Percentiles rank a stretch among this genome's conserved stretches.
Conservation (phyloP, 371 early-diverging fungal genomes). For the Dichotomocladium elegans region DNA sequence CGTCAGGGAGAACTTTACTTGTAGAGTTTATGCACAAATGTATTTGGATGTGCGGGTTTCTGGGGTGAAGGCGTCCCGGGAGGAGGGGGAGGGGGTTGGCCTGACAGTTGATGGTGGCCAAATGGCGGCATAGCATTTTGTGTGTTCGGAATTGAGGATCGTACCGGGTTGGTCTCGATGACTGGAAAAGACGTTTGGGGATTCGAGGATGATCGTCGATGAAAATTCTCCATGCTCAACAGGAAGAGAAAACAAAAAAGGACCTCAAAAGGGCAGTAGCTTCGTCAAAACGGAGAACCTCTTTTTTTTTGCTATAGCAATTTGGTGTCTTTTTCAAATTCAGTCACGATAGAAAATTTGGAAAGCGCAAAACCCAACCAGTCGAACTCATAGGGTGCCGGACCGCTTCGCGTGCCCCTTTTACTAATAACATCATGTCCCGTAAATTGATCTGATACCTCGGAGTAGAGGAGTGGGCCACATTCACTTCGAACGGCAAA, state of each 20-base stretch:
- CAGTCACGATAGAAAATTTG: slow-evolving; percentile 7
- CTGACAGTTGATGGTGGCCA: slow-evolving; percentile 5
- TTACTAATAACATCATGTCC: too few species aligned
- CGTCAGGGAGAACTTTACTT: slow-evolving; percentile 29
- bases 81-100: slow-evolving; percentile 4
- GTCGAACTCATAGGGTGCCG: neutral
- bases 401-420: neutral
- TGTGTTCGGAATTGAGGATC: slow-evolving; percentile 6
- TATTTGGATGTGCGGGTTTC: slow-evolving; percentile 21
- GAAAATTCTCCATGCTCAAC: slow-evolving; percentile 9
- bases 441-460: too few species aligned
- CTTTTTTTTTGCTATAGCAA: slow-evolving; percentile 1
- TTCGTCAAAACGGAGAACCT: neutral
- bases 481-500: too few species aligned
- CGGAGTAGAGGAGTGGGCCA: neutral
- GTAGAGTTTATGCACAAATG: slow-evolving; percentile 45
- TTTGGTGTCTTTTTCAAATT: slow-evolving; percentile 11
- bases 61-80: neutral
- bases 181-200: slow-evolving; percentile 4
- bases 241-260: neutral
- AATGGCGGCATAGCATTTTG: neutral
- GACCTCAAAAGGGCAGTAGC: neutral
- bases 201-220: slow-evolving; percentile 8
- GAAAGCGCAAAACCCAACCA: neutral
- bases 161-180: slow-evolving; percentile 7